These are phyloP conservation scores for Ascochyta rabiei DNA, from an alignment of 2,329 filamentous ascomycete species.

Conservation along the genomic window DNA sequence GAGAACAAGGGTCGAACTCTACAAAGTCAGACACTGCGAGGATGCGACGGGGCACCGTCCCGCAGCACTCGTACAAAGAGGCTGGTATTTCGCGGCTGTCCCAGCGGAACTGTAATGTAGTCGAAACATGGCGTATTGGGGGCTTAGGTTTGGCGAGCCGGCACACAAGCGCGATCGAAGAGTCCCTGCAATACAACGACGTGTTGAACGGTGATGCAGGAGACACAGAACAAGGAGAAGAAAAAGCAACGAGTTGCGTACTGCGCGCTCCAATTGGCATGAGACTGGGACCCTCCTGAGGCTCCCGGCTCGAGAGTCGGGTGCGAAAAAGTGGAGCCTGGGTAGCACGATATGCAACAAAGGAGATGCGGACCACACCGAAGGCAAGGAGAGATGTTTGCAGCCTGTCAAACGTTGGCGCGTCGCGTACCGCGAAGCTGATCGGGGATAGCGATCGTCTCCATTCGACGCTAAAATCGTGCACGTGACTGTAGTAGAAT, in stretches of 20 bases:
- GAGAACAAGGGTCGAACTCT: neutral
- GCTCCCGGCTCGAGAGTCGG: conserved; percentile 9
- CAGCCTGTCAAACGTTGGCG: conserved; percentile 20
- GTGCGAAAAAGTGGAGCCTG: conserved; percentile 9
- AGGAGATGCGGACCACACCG: conserved; percentile 19
- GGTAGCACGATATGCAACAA: conserved; percentile 27
- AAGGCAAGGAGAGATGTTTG: conserved; percentile 31
- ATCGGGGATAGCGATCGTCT: conserved; percentile 19
- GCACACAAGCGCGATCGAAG: conserved; percentile 4
- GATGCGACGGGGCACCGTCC: neutral
- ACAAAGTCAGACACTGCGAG: neutral
- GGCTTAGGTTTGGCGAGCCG: conserved; percentile 8
- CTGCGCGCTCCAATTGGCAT: conserved; percentile 12
- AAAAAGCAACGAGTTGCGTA: conserved; percentile 14
- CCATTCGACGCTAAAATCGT: conserved; percentile 13
- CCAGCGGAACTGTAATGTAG: conserved; percentile 5
- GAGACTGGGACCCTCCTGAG: conserved; percentile 13
- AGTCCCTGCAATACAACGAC: conserved; percentile 1
- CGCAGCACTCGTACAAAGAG: neutral
- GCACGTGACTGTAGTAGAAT: conserved; percentile 18
- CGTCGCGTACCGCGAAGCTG: conserved; percentile 17
- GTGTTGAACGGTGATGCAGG: conserved; percentile 10
- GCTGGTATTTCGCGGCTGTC: conserved; percentile 1
- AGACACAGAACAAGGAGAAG: conserved; percentile 2
- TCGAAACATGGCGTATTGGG: conserved; percentile 9